Evolutionary conservation across 2,329 filamentous ascomycete genomes (phyloP).

Genomic region (Xylariales sp.): DNA sequence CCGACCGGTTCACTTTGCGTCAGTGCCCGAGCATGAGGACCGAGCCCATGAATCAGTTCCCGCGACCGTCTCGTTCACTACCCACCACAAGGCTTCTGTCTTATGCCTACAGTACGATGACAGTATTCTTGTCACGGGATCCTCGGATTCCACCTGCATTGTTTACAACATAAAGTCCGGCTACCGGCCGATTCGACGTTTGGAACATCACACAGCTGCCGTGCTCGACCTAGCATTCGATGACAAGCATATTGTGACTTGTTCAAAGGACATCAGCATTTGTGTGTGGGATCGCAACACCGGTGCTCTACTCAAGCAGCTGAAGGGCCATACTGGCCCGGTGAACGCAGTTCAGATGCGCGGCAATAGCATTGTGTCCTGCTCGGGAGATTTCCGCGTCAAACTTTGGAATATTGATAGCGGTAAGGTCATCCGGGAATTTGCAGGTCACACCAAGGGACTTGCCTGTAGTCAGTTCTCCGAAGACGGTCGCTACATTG

Average conservation of each 20-base stretch:
- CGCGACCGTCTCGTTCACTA: constrained; percentile 50
- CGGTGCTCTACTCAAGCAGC: constrained; percentile 68
- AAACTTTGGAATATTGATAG: constrained; percentile 95
- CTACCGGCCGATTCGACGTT: constrained; percentile 74
- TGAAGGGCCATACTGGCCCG: constrained; percentile 82
- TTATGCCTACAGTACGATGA: constrained; percentile 94
- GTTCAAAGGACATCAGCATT: constrained; percentile 91
- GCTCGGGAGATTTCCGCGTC: constrained; percentile 87
- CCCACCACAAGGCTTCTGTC: constrained; percentile 86
- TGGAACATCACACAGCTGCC: constrained; percentile 76
- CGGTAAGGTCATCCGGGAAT: constrained; percentile 84
- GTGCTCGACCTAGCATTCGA: constrained; percentile 94
- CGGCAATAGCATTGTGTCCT: constrained; percentile 87
- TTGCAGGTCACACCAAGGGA: constrained; percentile 84
- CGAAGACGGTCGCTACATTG: constrained; percentile 88
- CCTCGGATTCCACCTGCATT: constrained; percentile 87
- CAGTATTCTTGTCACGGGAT: constrained; percentile 88
- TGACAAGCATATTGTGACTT: constrained; percentile 87
- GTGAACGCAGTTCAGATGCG: constrained; percentile 96
- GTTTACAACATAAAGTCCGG: constrained; percentile 78
- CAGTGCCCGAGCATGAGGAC: constrained; percentile 46
- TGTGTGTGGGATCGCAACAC: constrained; percentile 90
- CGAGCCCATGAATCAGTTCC: constrained; percentile 44
- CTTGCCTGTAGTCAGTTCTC: constrained; percentile 95
- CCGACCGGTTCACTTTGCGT: constrained; percentile 50